Evolutionary conservation across 805 yeast genomes (phyloP).

Genomic region (Saturnispora gosingensis): DNA sequence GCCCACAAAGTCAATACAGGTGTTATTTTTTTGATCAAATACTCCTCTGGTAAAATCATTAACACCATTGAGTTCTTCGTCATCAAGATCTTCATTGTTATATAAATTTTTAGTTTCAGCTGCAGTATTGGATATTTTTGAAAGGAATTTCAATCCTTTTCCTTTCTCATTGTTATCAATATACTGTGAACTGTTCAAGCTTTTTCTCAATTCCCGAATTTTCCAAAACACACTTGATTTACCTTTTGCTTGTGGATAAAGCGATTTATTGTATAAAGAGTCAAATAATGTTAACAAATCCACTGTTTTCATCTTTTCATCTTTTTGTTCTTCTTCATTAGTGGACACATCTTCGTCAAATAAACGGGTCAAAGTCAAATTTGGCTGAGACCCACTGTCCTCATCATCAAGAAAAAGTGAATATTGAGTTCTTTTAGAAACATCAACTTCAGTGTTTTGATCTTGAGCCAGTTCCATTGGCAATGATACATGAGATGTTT

Average conservation of each 20-base stretch:
- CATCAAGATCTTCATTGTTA: neutral
- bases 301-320: neutral
- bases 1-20: conserved; percentile 22
- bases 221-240: conserved; percentile 2
- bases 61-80: conserved; percentile 4
- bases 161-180: neutral
- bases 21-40: conserved; percentile 8
- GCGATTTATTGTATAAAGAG: neutral
- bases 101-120: neutral
- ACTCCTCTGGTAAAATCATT: neutral
- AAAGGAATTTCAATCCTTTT: neutral
- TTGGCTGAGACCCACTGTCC: conserved; percentile 20
- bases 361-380: conserved; percentile 24
- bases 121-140: neutral
- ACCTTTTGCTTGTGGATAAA: neutral
- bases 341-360: conserved; percentile 25
- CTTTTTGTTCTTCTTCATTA: conserved; percentile 9
- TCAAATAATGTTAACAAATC: neutral
- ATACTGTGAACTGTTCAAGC: neutral
- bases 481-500: neutral
- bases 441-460: neutral
- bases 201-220: neutral
- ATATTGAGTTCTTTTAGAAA: conserved; percentile 22
- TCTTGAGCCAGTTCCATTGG: neutral
- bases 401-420: conserved; percentile 26